Evolutionary conservation across 2,329 filamentous ascomycete genomes (phyloP).

Genomic region (Ilyonectria destructans): DNA sequence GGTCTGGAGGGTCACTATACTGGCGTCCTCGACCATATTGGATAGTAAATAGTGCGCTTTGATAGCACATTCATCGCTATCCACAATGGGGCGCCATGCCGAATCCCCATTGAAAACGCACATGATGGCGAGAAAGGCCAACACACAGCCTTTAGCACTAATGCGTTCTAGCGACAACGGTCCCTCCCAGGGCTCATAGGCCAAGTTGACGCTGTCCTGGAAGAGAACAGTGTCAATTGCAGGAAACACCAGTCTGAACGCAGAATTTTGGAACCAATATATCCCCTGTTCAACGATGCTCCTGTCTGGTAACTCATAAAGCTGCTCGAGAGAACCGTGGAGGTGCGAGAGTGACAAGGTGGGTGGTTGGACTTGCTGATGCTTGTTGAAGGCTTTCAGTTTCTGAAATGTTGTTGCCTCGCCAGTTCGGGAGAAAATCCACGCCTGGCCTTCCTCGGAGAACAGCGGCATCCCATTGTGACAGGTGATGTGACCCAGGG

Average conservation of each 20-base stretch:
- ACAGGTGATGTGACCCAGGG: slow-evolving; percentile 45
- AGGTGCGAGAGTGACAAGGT: slow-evolving; percentile 1
- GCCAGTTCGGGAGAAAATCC: slow-evolving; percentile 41
- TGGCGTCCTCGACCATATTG: slow-evolving; percentile 59
- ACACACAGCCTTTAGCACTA: slow-evolving; percentile 62
- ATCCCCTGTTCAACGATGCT: slow-evolving; percentile 5
- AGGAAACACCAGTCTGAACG: slow-evolving; percentile 60
- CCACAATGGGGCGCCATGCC: slow-evolving; percentile 46
- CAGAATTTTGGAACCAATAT: slow-evolving; percentile 3
- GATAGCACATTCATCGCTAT: slow-evolving; percentile 58
- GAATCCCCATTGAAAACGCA: slow-evolving; percentile 16
- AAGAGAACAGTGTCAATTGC: slow-evolving; percentile 64
- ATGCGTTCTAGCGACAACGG: slow-evolving; percentile 46
- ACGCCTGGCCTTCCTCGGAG: slow-evolving; percentile 41
- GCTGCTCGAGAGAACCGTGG: not conserved
- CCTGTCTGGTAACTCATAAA: slow-evolving; percentile 1
- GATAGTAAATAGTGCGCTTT: slow-evolving; percentile 60
- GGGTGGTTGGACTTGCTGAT: slow-evolving; percentile 2
- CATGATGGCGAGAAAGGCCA: slow-evolving; percentile 63
- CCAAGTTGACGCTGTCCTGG: slow-evolving; percentile 59
- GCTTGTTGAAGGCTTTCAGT: slow-evolving; percentile 1
- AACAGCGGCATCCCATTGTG: slow-evolving; percentile 45
- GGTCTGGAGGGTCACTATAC: slow-evolving; percentile 61
- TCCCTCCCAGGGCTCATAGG: slow-evolving; percentile 55
- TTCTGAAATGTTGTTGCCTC: slow-evolving; percentile 20